Base-by-base conservation (phyloP, 441 rosid genomes). In the Adansonia gregorii region DNA sequence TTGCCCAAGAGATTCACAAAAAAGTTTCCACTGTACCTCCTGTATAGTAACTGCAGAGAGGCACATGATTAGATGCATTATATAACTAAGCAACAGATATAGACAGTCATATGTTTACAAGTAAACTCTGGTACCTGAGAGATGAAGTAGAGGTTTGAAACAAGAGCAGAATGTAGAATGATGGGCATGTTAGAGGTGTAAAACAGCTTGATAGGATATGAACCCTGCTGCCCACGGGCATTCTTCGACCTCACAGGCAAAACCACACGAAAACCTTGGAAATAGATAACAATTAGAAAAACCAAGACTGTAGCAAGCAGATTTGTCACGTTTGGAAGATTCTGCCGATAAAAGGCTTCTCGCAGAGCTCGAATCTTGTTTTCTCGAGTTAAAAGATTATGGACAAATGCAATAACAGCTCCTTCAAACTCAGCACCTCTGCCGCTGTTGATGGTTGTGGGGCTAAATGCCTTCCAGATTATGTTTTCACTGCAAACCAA, bases 351-450 rank as follows among this genome's bases (percentile, higher is more conserved):
- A 76, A 95, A 95, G 15, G 98, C 99, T 77, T 95, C 96, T 3
- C 95, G 87, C 19, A 95, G 90, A 6, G 91, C 98, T 0, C 94
- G 91, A 45, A 92, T 93, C 68, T 95, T 95, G 83, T 95, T 92
- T 1, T 93, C 85, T 73, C 94, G 83, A 2, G 99, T 93, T 74
- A 95, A 90, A 48, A 95, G 83, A 71, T 91, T 85, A 81, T 95
- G 98, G 92, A 95, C 91, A 61, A 95, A 76, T 46, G 97, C 98
- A 74, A 95, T 92, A 27, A 94, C 92, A 71, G 96, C 98, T 78
- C 98, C 99, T 88, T 95, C 98, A 85, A 95, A 95, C 82, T 95
- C 98, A 75, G 99, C 98, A 51, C 98, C 98, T 12, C 98, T 88
- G 0, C 98, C 98, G 22, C 96, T 95, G 84, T 95, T 95, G 59